Conservation (phyloP, 2,329 filamentous ascomycete species). For the Grosmannia penicillata region DNA sequence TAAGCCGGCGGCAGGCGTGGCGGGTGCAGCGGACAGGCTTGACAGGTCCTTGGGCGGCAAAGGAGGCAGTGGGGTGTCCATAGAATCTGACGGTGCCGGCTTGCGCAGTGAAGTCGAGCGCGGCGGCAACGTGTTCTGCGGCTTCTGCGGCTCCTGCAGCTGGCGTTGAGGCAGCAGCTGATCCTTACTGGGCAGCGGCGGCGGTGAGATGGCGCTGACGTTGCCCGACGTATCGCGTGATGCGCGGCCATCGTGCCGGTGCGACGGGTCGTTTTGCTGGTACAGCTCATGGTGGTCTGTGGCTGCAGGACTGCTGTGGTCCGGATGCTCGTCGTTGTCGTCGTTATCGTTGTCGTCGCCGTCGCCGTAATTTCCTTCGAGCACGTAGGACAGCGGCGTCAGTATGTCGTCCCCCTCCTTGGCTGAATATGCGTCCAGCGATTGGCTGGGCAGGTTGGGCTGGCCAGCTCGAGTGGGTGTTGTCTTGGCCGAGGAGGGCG, state of each 20-base stretch:
- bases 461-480: no score
- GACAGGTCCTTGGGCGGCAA: background rate
- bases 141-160: background rate
- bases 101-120: conserved; percentile 6
- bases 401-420: conserved; percentile 1
- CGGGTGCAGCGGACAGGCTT: background rate
- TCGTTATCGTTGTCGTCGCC: background rate
- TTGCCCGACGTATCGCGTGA: background rate
- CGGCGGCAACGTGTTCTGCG: conserved; percentile 3
- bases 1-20: background rate
- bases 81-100: no score
- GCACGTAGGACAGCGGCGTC: conserved; percentile 8
- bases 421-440: background rate
- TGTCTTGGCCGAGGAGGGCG: background rate
- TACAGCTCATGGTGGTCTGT: background rate
- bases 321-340: background rate
- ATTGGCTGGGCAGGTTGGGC: background rate
- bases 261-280: background rate
- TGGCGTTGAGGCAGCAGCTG: background rate
- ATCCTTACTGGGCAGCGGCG: background rate
- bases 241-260: background rate
- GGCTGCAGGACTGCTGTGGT: no score
- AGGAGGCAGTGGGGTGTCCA: no score
- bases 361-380: conserved; percentile 6
- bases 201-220: background rate